Base-by-base conservation (phyloP, 2,329 filamentous ascomycete genomes). In the Fusarium sp. region DNA sequence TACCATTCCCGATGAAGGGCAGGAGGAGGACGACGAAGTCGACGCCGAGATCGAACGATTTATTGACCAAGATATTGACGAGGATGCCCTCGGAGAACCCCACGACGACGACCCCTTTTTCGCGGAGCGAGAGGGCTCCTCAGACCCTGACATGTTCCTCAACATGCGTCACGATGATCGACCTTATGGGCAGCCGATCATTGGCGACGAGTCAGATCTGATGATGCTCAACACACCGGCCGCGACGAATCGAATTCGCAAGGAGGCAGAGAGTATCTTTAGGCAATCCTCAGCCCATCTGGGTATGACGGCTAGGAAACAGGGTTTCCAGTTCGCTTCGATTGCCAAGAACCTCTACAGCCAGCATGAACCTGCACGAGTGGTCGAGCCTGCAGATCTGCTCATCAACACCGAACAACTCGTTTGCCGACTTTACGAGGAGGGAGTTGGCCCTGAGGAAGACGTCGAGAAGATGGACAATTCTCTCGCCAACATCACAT, bases 331-430 rank as follows among this genome's bases (percentile, higher is more conserved):
- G 46, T 91, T 93, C 74, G 86, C 89, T 4, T 82, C 86, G 6
- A 88, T 97, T 64, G 92, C 92, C 29, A 91, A 90, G 76, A 89
- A 90, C 65, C 79, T 94, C 9, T 88, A 90, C 83, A 77, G 62
- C 5, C 77, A 82, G 78, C 77, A 87, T 77, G 85, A 85, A 34
- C 82, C 86, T 33, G 87, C 91, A 1, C 74, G 80, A 16, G 82
- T 96, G 49, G 83, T 84, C 4, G 95, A 97, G 79, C 82, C 89
- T 1, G 88, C 90, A 65, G 84, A 89, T 49, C 79, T 97, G 18
- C 88, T 97, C 49, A 80, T 96, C 33, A 84, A 87, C 53, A 96
- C 92, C 10, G 94, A 97, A 77, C 85, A 88, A 38, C 80, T 93
- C 40, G 81, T 97, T 38, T 84, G 84, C 54, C 83, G 83, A 57